phyloP scores from a whole-genome alignment of 306 rosid species.

The Argentina anserina region DNA sequence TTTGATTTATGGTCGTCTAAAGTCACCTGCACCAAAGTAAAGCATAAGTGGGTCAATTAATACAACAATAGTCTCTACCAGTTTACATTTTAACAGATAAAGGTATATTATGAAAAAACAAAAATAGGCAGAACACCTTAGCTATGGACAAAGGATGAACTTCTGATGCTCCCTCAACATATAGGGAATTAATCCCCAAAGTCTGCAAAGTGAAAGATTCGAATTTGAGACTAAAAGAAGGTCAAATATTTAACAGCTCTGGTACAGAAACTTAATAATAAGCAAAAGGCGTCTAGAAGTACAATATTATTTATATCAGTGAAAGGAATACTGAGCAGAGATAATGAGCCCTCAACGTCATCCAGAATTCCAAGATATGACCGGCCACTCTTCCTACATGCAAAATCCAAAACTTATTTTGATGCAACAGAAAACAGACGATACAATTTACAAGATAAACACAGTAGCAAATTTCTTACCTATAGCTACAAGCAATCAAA shows the following conservation, averaged over 20 bases:
- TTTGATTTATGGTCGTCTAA: slow-evolving; percentile 52
- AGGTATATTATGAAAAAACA: background rate
- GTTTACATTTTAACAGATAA: background rate
- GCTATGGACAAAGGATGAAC: slow-evolving; percentile 74
- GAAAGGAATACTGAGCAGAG: slow-evolving; percentile 72
- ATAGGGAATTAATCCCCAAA: slow-evolving; percentile 48
- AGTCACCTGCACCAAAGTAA: slow-evolving; percentile 44
- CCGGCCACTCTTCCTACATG: slow-evolving; percentile 68
- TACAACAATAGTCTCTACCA: background rate
- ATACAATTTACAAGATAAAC: background rate
- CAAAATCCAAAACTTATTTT: slow-evolving; percentile 19
- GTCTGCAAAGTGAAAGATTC: slow-evolving; percentile 47
- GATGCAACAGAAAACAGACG: background rate
- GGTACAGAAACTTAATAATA: background rate
- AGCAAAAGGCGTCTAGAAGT: slow-evolving; percentile 27
- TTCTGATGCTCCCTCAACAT: slow-evolving; percentile 86
- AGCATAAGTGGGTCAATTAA: background rate
- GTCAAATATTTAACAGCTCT: slow-evolving; percentile 16
- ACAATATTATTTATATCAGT: slow-evolving; percentile 79
- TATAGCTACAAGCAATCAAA: slow-evolving; percentile 77
- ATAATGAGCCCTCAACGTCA: slow-evolving; percentile 48
- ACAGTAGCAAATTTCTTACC: slow-evolving; percentile 31
- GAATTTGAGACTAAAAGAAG: slow-evolving; percentile 6
- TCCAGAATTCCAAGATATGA: slow-evolving; percentile 85
- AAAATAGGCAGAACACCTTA: slow-evolving; percentile 38